These are phyloP conservation scores for Setomelanomma holmii DNA, from an alignment of 2,329 filamentous ascomycete genomes.

Conservation along the genomic window DNA sequence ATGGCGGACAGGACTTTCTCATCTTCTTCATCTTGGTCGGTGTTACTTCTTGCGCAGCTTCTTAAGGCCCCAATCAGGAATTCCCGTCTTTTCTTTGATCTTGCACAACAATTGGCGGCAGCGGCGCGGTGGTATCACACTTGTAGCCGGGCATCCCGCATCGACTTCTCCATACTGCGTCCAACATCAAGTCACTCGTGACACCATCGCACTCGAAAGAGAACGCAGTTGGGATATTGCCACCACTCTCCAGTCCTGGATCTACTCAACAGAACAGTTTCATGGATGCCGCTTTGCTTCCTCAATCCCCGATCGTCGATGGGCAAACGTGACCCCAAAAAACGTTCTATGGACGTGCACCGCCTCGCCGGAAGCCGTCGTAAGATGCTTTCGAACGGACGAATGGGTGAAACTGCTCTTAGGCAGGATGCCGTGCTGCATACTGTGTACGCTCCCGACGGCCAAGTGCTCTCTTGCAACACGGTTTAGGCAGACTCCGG, in stretches of 20 bases:
- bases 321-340: not conserved
- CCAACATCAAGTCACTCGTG: not conserved
- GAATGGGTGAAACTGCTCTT: conserved; percentile 6
- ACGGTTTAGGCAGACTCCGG: conserved; percentile 4
- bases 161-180: conserved; percentile 5
- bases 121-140: conserved; percentile 22
- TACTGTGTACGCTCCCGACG: conserved; percentile 20
- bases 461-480: conserved; percentile 11
- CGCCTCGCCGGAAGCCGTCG: not conserved
- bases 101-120: conserved; percentile 21
- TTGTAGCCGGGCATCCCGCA: conserved; percentile 11
- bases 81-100: conserved; percentile 14
- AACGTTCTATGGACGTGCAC: not conserved
- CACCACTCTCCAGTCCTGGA: not conserved
- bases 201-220: not conserved
- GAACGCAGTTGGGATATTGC: not conserved
- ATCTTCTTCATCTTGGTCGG: conserved; percentile 11
- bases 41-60: conserved; percentile 11
- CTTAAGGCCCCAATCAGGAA: conserved; percentile 1
- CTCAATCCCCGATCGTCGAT: not conserved
- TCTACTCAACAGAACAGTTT: not conserved
- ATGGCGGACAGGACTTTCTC: conserved; percentile 4
- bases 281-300: not conserved
- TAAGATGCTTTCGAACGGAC: not conserved
- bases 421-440: conserved; percentile 32